Evolutionary conservation across 257 asterid species (phyloP).

Genomic region (Solanum corneliomulleri): DNA sequence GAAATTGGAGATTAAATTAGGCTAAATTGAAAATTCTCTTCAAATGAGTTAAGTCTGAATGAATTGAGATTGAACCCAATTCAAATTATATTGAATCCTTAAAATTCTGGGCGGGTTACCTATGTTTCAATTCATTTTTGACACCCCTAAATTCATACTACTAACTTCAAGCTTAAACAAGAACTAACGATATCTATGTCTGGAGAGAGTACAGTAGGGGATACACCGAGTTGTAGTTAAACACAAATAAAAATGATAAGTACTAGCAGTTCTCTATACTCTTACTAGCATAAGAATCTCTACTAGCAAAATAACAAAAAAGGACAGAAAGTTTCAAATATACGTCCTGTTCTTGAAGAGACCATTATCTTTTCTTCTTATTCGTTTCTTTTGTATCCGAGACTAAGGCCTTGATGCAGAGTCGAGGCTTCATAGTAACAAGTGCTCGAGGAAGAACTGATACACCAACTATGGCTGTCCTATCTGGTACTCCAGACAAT

Average conservation of each 20-base stretch:
- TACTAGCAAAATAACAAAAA: background rate
- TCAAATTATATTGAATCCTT: too few species aligned
- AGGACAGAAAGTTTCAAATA: background rate
- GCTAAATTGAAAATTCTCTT: too few species aligned
- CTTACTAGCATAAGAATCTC: background rate
- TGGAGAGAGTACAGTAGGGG: background rate
- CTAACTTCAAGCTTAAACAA: background rate
- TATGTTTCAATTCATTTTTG: too few species aligned
- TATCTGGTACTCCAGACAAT: slow-evolving; percentile 23
- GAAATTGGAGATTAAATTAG: too few species aligned
- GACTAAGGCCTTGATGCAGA: slow-evolving; percentile 25
- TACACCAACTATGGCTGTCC: slow-evolving; percentile 23
- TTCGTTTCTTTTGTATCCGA: slow-evolving; percentile 7
- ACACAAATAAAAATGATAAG: background rate
- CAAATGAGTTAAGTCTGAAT: too few species aligned
- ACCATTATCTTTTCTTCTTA: background rate
- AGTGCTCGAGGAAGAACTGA: slow-evolving; percentile 33
- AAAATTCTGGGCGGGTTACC: too few species aligned
- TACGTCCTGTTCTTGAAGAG: background rate
- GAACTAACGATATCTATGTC: background rate
- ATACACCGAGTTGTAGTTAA: background rate
- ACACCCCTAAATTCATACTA: background rate
- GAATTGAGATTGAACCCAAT: too few species aligned
- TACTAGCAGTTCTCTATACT: background rate
- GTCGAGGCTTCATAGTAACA: slow-evolving; percentile 26